Conservation (phyloP, 441 rosid species). For the Eruca vesicaria region DNA sequence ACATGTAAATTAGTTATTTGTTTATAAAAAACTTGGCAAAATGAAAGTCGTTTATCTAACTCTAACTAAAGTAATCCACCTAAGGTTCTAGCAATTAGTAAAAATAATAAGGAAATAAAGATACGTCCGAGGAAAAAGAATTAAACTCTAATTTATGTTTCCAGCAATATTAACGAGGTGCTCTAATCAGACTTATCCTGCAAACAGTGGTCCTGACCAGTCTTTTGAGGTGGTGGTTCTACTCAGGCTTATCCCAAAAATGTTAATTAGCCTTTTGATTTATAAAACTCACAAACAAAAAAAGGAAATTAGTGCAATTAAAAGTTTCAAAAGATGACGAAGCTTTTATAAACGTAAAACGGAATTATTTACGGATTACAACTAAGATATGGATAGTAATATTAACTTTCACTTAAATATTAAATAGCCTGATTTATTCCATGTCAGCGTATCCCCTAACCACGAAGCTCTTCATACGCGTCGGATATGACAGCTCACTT, state of each 20-base stretch:
- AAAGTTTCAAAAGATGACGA: too few species aligned
- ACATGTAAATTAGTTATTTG: too few species aligned
- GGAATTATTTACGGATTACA: background rate
- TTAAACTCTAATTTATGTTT: background rate
- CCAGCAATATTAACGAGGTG: background rate
- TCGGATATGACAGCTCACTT: conserved; percentile 13
- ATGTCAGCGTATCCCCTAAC: conserved; percentile 19
- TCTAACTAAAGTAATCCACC: background rate
- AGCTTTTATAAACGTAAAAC: too few species aligned
- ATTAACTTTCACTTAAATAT: background rate
- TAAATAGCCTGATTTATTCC: background rate
- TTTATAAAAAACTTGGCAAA: too few species aligned
- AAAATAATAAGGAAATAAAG: background rate
- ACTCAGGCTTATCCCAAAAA: background rate
- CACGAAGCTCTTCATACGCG: conserved; percentile 7
- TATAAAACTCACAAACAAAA: background rate
- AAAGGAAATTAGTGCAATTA: too few species aligned
- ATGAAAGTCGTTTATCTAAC: too few species aligned
- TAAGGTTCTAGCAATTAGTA: background rate
- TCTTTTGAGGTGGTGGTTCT: background rate
- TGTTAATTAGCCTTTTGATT: background rate
- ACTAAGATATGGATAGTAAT: background rate
- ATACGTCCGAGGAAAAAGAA: background rate
- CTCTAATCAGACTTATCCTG: background rate
- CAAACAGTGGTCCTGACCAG: too few species aligned